A percentile compares a stretch with the other conserved stretches of the same genome.
These are phyloP conservation scores for Crithidia sp. DNA, from an alignment of 208 protist genomes.

Conservation along the genomic window DNA sequence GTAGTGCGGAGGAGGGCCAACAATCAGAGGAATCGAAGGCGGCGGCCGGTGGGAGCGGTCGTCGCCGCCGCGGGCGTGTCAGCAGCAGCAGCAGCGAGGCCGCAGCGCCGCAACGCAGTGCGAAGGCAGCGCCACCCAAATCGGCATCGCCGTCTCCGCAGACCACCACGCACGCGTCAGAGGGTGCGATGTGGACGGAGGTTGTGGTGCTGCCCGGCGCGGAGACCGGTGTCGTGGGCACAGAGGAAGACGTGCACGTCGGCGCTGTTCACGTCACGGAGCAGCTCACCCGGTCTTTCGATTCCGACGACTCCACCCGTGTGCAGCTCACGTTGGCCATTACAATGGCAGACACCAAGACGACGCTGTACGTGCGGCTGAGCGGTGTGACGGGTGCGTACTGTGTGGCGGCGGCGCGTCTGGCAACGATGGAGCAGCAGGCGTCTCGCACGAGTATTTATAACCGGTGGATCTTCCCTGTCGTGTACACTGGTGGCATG, in stretches of 20 bases:
- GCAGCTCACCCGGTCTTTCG: slow-evolving; percentile 7
- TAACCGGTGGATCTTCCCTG: slow-evolving; percentile 49
- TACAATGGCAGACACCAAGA: background rate
- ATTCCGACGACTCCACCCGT: slow-evolving; percentile 12
- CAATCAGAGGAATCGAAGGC: no score
- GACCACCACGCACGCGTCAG: slow-evolving; percentile 8
- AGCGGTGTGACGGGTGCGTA: slow-evolving; percentile 33
- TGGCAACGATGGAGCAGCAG: slow-evolving; percentile 11
- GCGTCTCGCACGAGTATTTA: slow-evolving; percentile 33
- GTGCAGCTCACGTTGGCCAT: slow-evolving; percentile 23
- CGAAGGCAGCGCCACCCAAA: no score
- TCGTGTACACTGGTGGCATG: slow-evolving; percentile 38
- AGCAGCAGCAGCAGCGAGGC: no score
- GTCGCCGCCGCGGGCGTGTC: background rate
- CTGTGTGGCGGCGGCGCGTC: slow-evolving; percentile 17
- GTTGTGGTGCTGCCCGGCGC: slow-evolving; percentile 6
- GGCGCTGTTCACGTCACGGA: slow-evolving; percentile 20
- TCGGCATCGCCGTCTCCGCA: background rate
- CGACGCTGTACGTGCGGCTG: slow-evolving; percentile 34
- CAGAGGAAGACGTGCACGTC: slow-evolving; percentile 10
- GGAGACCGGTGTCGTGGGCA: slow-evolving; percentile 5
- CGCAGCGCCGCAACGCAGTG: no score
- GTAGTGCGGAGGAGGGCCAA: background rate
- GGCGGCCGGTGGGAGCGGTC: background rate
- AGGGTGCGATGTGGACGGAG: slow-evolving; percentile 23